phyloP scores from a whole-genome alignment of 768 basidiomycete species.

The Exidia glandulosa region DNA sequence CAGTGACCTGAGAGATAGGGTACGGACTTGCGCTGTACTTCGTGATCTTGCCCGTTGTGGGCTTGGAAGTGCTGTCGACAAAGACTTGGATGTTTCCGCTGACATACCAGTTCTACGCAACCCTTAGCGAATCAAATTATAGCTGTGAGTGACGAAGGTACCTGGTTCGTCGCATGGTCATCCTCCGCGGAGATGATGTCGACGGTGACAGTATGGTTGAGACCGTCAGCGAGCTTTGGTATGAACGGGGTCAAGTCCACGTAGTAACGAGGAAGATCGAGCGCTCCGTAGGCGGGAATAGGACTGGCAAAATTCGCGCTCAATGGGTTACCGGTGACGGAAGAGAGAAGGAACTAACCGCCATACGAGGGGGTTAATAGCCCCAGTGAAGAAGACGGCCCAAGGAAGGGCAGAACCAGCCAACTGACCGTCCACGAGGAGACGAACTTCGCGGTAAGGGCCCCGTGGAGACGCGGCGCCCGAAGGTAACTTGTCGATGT shows the following conservation, averaged over 20 bases:
- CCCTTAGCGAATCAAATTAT: neutral
- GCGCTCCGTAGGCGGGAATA: slow-evolving; percentile 64
- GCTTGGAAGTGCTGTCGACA: slow-evolving; percentile 26
- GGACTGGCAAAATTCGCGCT: slow-evolving; percentile 29
- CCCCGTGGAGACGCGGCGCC: slow-evolving; percentile 38
- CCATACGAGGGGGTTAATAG: slow-evolving; percentile 34
- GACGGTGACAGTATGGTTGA: slow-evolving; percentile 59
- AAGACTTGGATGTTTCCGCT: slow-evolving; percentile 47
- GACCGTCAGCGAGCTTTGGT: slow-evolving; percentile 53
- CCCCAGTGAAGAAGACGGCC: slow-evolving; percentile 56
- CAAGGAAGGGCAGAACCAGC: slow-evolving; percentile 52
- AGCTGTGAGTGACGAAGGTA: neutral
- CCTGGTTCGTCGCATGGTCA: slow-evolving; percentile 53
- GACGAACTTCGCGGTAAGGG: slow-evolving; percentile 51
- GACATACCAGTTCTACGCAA: slow-evolving; percentile 30
- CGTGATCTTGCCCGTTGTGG: slow-evolving; percentile 59
- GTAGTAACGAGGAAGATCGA: slow-evolving; percentile 70
- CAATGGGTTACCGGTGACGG: neutral
- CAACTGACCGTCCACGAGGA: slow-evolving; percentile 43
- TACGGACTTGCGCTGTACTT: slow-evolving; percentile 46
- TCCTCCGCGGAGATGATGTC: slow-evolving; percentile 62
- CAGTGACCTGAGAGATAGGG: slow-evolving; percentile 39
- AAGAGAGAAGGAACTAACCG: slow-evolving; percentile 27
- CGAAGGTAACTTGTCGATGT: slow-evolving; percentile 40
- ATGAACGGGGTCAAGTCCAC: slow-evolving; percentile 71